Evolutionary conservation across 345 rosid genomes (phyloP).

Genomic region (Gossypium thurberi): DNA sequence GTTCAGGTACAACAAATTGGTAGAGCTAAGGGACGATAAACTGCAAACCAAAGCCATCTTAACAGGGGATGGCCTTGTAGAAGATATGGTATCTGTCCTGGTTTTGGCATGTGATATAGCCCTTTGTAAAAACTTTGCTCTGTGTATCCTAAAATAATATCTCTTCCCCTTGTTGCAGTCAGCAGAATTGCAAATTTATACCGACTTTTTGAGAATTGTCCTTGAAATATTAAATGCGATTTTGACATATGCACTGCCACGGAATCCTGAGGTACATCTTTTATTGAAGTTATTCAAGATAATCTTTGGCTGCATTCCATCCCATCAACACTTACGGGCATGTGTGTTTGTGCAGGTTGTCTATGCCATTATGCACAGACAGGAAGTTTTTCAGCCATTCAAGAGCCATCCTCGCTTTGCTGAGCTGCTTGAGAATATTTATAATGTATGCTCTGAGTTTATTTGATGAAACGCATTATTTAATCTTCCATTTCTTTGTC

Average conservation of each 20-base stretch:
- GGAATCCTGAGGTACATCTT: constrained; percentile 82
- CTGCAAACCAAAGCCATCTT: constrained; percentile 39
- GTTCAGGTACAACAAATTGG: constrained; percentile 82
- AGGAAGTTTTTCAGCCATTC: constrained; percentile 92
- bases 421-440: constrained; percentile 88
- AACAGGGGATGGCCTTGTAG: constrained; percentile 48
- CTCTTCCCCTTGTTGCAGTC: constrained; percentile 43
- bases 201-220: constrained; percentile 94
- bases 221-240: constrained; percentile 91
- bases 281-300: background rate
- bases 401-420: constrained; percentile 79
- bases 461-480: background rate
- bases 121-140: background rate
- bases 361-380: constrained; percentile 92
- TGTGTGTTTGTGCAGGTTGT: constrained; percentile 52
- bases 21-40: constrained; percentile 59
- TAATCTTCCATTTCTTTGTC: background rate
- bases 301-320: background rate
- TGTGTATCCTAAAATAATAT: background rate
- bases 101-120: constrained; percentile 16
- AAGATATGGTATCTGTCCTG: constrained; percentile 54
- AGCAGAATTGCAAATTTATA: constrained; percentile 87
- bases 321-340: background rate
- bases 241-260: constrained; percentile 86
- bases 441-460: constrained; percentile 39